Percentiles rank a stretch among this genome's conserved stretches.
Evolutionary conservation across 2,329 filamentous ascomycete species (phyloP).

Genomic region (Phialocephala subalpina): DNA sequence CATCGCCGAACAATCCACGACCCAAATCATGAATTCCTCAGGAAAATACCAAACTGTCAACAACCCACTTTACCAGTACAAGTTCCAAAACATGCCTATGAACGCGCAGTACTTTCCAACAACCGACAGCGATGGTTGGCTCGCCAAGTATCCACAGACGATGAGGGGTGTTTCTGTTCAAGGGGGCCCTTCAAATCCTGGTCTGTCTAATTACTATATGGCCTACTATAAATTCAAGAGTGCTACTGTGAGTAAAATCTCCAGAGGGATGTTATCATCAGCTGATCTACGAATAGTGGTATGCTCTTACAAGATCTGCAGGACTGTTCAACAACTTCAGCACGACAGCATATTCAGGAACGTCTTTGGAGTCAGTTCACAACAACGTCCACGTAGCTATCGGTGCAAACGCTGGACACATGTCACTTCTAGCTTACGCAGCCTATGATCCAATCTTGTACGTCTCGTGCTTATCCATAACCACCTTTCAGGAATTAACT

Average conservation of each 20-base stretch:
- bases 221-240: slow-evolving; percentile 34
- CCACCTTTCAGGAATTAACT: not conserved
- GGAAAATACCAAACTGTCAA: slow-evolving; percentile 42
- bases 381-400: slow-evolving; percentile 52
- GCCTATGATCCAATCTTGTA: slow-evolving; percentile 58
- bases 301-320: slow-evolving; percentile 49
- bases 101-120: slow-evolving; percentile 47
- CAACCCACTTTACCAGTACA: slow-evolving; percentile 63
- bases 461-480: slow-evolving; percentile 29
- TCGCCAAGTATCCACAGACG: slow-evolving; percentile 47
- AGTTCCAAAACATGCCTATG: slow-evolving; percentile 50
- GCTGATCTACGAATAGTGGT: slow-evolving; percentile 47
- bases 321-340: slow-evolving; percentile 50
- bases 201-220: slow-evolving; percentile 31
- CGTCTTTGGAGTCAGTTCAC: slow-evolving; percentile 55
- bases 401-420: slow-evolving; percentile 48
- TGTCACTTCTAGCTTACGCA: slow-evolving; percentile 51
- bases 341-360: slow-evolving; percentile 46
- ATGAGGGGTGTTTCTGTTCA: slow-evolving; percentile 32
- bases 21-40: slow-evolving; percentile 42
- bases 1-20: slow-evolving; percentile 41
- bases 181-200: slow-evolving; percentile 28
- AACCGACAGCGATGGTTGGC: slow-evolving; percentile 42
- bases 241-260: slow-evolving; percentile 33
- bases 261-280: not conserved